Percentiles rank a stretch among this genome's conserved stretches.
Conservation (phyloP, 2,329 filamentous ascomycete genomes). For the Ophiosphaerella narmari region DNA sequence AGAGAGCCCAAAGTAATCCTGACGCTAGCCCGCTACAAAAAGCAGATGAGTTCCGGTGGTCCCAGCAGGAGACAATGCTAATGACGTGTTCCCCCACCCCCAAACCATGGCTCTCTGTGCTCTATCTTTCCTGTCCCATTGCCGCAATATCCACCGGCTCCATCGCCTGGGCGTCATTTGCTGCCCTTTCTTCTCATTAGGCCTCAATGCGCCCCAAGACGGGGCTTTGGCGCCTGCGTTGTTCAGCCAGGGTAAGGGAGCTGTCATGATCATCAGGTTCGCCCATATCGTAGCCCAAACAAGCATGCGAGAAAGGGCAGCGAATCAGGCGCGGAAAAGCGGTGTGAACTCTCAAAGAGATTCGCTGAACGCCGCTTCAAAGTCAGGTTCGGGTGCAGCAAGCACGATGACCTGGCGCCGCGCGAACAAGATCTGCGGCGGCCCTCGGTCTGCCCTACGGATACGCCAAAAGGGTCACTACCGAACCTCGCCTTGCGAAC, state of each 20-base stretch:
- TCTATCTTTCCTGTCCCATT: conserved; percentile 27
- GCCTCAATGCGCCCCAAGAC: conserved; percentile 36
- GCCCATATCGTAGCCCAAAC: conserved; percentile 15
- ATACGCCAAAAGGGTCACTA: conserved; percentile 42
- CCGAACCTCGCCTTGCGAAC: conserved; percentile 42
- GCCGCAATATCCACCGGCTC: conserved; percentile 30
- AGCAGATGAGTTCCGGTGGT: conserved; percentile 21
- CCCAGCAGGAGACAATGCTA: conserved; percentile 21
- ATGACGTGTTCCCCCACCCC: conserved; percentile 41
- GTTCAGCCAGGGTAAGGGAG: conserved; percentile 24
- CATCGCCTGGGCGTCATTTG: conserved; percentile 30
- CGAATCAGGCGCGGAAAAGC: conserved; percentile 37
- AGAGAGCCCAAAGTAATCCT: conserved; percentile 25
- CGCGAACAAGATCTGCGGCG: conserved; percentile 49
- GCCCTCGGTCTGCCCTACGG: conserved; percentile 42
- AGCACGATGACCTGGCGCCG: conserved; percentile 47
- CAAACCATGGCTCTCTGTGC: conserved; percentile 27
- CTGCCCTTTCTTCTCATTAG: conserved; percentile 30
- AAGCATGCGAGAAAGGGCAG: conserved; percentile 30
- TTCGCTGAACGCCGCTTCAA: conserved; percentile 34
- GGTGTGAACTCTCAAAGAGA: conserved; percentile 48
- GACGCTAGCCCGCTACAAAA: conserved; percentile 38
- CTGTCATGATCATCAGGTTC: conserved; percentile 27
- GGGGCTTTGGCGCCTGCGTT: conserved; percentile 33
- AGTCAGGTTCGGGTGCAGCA: conserved; percentile 36